Conservation (phyloP, 2,329 filamentous ascomycete genomes). For the Xylaria sp. region DNA sequence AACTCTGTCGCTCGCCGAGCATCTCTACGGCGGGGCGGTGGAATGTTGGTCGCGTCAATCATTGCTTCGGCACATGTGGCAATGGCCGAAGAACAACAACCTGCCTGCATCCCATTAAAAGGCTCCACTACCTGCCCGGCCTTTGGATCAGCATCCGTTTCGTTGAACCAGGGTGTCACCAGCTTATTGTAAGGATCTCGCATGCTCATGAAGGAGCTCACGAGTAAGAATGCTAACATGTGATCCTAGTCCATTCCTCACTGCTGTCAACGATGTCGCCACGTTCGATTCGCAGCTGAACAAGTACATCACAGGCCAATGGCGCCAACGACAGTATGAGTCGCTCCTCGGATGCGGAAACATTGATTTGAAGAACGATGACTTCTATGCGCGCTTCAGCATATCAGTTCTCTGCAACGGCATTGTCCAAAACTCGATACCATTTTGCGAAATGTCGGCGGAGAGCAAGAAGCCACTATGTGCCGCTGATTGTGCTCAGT, state of each 20-base stretch:
- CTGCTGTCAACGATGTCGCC: constrained; percentile 67
- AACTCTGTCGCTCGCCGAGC: constrained; percentile 12
- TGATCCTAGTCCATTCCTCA: constrained; percentile 68
- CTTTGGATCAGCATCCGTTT: constrained; percentile 36
- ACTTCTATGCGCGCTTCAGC: constrained; percentile 89
- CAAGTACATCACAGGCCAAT: constrained; percentile 67
- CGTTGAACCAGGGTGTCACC: constrained; percentile 30
- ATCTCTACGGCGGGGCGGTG: constrained; percentile 15
- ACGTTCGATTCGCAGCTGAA: constrained; percentile 74
- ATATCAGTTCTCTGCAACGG: constrained; percentile 89
- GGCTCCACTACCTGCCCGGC: constrained; percentile 35
- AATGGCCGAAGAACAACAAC: constrained; percentile 23
- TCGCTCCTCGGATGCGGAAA: constrained; percentile 72
- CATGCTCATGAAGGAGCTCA: constrained; percentile 11
- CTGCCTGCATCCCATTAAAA: constrained; percentile 34
- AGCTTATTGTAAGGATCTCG: constrained; percentile 25
- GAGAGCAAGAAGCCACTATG: constrained; percentile 69
- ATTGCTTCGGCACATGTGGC: constrained; percentile 23
- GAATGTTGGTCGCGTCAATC: constrained; percentile 21
- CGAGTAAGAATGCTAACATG: constrained; percentile 8
- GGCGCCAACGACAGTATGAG: constrained; percentile 76
- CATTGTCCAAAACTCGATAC: constrained; percentile 83
- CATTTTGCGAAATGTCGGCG: constrained; percentile 60
- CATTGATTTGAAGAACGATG: constrained; percentile 69
- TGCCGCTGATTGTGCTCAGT: constrained; percentile 81